phyloP scores from a whole-genome alignment of 352 stramenopile genomes.

The Blastocystis sp. region DNA sequence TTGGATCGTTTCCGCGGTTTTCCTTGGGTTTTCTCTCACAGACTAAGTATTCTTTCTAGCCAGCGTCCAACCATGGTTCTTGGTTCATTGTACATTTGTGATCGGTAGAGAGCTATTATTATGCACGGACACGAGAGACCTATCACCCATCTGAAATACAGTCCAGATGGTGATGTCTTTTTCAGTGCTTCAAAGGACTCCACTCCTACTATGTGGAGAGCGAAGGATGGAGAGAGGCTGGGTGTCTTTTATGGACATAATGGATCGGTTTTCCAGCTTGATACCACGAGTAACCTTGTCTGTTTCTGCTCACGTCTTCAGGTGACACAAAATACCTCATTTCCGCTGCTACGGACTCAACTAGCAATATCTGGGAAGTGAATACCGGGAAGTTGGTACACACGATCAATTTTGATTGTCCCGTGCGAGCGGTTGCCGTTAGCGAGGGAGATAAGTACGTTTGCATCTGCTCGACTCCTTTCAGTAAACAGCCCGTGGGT shows the following conservation, averaged over 20 bases:
- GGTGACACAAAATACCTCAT: conserved; percentile 79
- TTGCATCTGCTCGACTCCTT: background rate
- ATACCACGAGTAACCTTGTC: conserved; percentile 65
- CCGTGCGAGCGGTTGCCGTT: conserved; percentile 73
- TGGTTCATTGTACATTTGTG: background rate
- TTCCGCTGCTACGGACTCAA: conserved; percentile 85
- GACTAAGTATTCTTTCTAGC: background rate
- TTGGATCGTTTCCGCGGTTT: background rate
- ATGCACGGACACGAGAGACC: conserved; percentile 95
- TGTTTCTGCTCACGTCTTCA: background rate
- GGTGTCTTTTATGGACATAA: conserved; percentile 91
- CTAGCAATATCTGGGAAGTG: conserved; percentile 79
- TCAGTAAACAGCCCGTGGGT: background rate
- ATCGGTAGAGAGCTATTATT: conserved; percentile 75
- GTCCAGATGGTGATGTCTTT: conserved; percentile 91
- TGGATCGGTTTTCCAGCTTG: conserved; percentile 88
- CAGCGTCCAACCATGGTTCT: conserved; percentile 12
- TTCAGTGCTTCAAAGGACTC: conserved; percentile 74
- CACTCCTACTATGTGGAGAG: conserved; percentile 87
- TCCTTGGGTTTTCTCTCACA: background rate
- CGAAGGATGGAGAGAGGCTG: conserved; percentile 83
- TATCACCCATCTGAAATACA: conserved; percentile 95
- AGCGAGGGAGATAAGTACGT: conserved; percentile 72
- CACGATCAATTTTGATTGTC: conserved; percentile 71
- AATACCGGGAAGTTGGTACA: conserved; percentile 75